Conservation (phyloP, 805 yeast species). For the Saccharomycopsis fermentans region DNA sequence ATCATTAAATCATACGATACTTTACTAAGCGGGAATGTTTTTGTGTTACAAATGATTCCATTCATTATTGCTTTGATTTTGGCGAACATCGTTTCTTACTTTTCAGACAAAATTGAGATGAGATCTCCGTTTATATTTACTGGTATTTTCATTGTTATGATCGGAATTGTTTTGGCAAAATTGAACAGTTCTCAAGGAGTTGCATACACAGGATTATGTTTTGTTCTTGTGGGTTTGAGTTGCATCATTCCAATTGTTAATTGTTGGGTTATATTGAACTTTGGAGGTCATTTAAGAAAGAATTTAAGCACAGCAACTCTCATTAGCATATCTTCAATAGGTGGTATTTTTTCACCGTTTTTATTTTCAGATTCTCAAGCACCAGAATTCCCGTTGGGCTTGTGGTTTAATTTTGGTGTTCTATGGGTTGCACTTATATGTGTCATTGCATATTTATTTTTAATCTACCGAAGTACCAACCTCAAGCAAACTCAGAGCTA, state of each 20-base stretch:
- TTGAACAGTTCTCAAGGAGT: neutral
- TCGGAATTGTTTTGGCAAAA: slow-evolving; percentile 11
- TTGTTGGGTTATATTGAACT: slow-evolving; percentile 16
- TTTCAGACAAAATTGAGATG: slow-evolving; percentile 4
- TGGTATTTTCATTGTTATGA: slow-evolving; percentile 4
- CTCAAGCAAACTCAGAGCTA: slow-evolving; percentile 8
- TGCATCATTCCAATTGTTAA: slow-evolving; percentile 11
- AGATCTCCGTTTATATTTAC: slow-evolving; percentile 12
- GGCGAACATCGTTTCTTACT: slow-evolving; percentile 11
- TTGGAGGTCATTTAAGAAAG: slow-evolving; percentile 17
- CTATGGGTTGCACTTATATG: slow-evolving; percentile 5
- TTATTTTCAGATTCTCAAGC: slow-evolving; percentile 11
- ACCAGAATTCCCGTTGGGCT: slow-evolving; percentile 5
- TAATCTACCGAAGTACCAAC: slow-evolving; percentile 3
- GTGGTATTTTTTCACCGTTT: slow-evolving; percentile 13
- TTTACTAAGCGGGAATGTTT: neutral
- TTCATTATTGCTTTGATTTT: slow-evolving; percentile 12
- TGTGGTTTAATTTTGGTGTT: slow-evolving; percentile 9
- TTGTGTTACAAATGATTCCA: slow-evolving; percentile 13
- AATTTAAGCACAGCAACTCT: slow-evolving; percentile 14
- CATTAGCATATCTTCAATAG: slow-evolving; percentile 8
- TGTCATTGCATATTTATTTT: slow-evolving; percentile 5
- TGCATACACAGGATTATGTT: slow-evolving; percentile 12
- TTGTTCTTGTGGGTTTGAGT: slow-evolving; percentile 10
- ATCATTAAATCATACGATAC: slow-evolving; percentile 2